These are phyloP conservation scores for Liquidambar formosana DNA, from an alignment of 164 flowering plant species.

Conservation along the genomic window DNA sequence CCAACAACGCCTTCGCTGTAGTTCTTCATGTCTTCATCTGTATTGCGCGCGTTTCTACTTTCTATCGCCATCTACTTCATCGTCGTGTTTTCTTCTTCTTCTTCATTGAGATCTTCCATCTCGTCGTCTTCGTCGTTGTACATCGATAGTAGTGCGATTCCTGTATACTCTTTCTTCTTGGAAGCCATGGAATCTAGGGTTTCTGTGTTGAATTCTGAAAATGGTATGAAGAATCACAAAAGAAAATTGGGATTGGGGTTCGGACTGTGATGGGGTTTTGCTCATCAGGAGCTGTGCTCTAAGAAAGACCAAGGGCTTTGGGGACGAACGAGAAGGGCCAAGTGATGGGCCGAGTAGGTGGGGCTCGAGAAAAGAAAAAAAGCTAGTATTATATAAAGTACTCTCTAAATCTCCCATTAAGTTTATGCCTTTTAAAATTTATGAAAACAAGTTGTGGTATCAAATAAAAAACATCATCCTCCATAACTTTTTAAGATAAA, in stretches of 20 bases:
- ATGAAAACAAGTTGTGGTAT: too few relatives aligned
- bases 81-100: slow-evolving; percentile 26
- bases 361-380: too few relatives aligned
- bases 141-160: slow-evolving; percentile 72
- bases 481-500: too few relatives aligned
- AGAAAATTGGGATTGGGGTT: neutral
- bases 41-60: slow-evolving; percentile 9
- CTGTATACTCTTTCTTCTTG: slow-evolving; percentile 64
- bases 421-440: too few relatives aligned
- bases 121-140: slow-evolving; percentile 76
- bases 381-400: too few relatives aligned
- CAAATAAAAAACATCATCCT: too few relatives aligned
- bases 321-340: too few relatives aligned
- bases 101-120: slow-evolving; percentile 48
- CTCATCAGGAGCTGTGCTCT: too few relatives aligned
- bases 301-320: too few relatives aligned
- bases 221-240: neutral
- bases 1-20: neutral
- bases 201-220: neutral
- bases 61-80: slow-evolving; percentile 18
- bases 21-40: slow-evolving; percentile 23
- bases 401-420: too few relatives aligned
- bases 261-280: too few relatives aligned
- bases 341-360: too few relatives aligned
- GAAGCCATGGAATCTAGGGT: slow-evolving; percentile 44